Base-by-base conservation (phyloP, 345 rosid species). In the Schrenkiella parvula region DNA sequence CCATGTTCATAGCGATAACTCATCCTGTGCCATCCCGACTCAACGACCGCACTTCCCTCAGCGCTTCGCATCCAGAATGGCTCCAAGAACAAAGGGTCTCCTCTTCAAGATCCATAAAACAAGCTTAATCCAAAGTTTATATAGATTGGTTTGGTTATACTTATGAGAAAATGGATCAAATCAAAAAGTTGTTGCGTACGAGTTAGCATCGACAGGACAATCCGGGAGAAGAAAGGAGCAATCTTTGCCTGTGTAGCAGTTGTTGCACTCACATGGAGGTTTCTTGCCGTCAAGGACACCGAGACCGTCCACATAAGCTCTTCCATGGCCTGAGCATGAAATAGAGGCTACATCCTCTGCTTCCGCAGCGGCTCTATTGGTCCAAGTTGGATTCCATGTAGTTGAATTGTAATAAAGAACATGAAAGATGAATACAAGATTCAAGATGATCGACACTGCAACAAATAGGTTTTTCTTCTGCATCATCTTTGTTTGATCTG, bases 231-330 rank as follows among this genome's bases (percentile, higher is more conserved):
- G 52, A 10, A 58, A 41, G 6, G 92, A 85, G 81, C 92, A 88
- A 10, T 85, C 80, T 38, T 67, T 60, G 26, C 88, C 90, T 8
- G 70, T 60, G 59, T 78, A 88, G 78, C 95, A 90, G 1, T 59
- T 3, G 66, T 82, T 78, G 55, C 92, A 90, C 74, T 90, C 95
- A 35, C 97, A 90, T 47, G 57, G 68, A 14, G 83, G 85, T 28
- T 21, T 62, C 7, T 51, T 17, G 22, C 74, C 82, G 2, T 50
- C 79, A 48, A 47, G 77, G 4, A 39, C 35, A 56, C 80, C 57
- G 44, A 71, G 4, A 9, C 95, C 84, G 39, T 90, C 97, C 64
- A 88, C 42, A 15, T 38, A 38, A 13, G 42, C 42, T 38, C 42
- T 38, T 5, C 15, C 42, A 38, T 38, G 42, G 48, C 90, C 88